These are phyloP conservation scores for Tricholomella constricta DNA, from an alignment of 768 basidiomycete species.

Conservation along the genomic window DNA sequence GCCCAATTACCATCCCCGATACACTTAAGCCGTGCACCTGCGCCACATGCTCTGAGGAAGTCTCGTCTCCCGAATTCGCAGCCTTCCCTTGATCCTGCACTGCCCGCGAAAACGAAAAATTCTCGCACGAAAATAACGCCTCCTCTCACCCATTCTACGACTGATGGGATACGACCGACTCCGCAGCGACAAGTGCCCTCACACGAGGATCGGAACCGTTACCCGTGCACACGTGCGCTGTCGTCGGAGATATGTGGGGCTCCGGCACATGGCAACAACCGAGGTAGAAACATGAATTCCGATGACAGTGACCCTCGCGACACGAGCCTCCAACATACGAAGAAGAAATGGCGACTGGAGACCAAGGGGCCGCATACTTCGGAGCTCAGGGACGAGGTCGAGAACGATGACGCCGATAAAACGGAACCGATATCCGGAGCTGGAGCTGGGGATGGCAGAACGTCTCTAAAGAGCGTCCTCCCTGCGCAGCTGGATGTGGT, in stretches of 20 bases:
- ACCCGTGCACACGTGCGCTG: background rate
- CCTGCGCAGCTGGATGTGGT: conserved; percentile 3
- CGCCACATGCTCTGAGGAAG: background rate
- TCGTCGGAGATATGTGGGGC: background rate
- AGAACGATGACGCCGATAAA: background rate
- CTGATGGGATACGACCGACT: background rate
- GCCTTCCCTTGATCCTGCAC: background rate
- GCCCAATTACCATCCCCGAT: background rate
- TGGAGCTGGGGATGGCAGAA: background rate
- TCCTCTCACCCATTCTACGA: background rate
- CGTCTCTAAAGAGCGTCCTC: conserved; percentile 1
- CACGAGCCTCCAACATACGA: background rate
- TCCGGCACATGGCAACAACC: conserved; percentile 7
- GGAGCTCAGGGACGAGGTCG: background rate
- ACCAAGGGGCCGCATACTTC: background rate
- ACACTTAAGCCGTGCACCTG: background rate
- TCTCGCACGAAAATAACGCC: background rate
- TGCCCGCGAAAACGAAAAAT: background rate
- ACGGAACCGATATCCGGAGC: background rate
- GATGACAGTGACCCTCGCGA: conserved; percentile 1
- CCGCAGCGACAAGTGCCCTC: background rate
- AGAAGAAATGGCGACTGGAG: conserved; percentile 4
- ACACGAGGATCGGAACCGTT: conserved; percentile 8
- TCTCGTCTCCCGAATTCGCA: conserved; percentile 1
- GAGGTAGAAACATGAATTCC: conserved; percentile 1